Evolutionary conservation across 805 yeast species (phyloP).

Genomic region (Cyberlindnera amylophila): DNA sequence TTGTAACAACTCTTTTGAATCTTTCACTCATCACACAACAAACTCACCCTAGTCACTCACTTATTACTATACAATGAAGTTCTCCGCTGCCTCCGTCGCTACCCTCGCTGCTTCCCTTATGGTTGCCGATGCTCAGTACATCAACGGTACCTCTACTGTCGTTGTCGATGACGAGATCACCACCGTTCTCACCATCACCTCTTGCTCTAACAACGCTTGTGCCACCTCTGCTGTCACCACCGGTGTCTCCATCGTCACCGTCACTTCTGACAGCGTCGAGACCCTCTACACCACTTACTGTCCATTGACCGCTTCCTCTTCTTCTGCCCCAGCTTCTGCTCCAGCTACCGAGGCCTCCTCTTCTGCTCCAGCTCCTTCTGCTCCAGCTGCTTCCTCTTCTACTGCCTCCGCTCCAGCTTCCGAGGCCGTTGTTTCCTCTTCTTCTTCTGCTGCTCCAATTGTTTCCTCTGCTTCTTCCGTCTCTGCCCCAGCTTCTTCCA

Average conservation of each 20-base stretch:
- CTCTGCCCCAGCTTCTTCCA: background rate
- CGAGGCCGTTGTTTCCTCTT: background rate
- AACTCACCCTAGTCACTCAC: slow-evolving; percentile 15
- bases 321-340: background rate
- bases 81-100: slow-evolving; percentile 9
- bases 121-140: slow-evolving; percentile 8
- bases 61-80: slow-evolving; percentile 7
- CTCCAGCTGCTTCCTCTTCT: background rate
- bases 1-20: too few species aligned
- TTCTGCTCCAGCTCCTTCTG: slow-evolving; percentile 2
- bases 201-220: slow-evolving; percentile 10
- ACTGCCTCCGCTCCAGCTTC: background rate
- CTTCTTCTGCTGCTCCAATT: too few species aligned
- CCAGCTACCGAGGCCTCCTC: background rate
- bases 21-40: background rate
- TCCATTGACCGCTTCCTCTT: slow-evolving; percentile 24
- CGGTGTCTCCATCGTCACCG: slow-evolving; percentile 9
- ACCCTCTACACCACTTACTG: slow-evolving; percentile 14
- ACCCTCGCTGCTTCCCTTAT: slow-evolving; percentile 6
- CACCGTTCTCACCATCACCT: slow-evolving; percentile 14
- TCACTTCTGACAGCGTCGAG: slow-evolving; percentile 5
- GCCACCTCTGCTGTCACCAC: slow-evolving; percentile 8
- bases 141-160: slow-evolving; percentile 8
- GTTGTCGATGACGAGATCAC: slow-evolving; percentile 10
- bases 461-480: background rate